phyloP scores from a whole-genome alignment of 2,329 filamentous ascomycete species.

The Pezicula rhizophila region DNA sequence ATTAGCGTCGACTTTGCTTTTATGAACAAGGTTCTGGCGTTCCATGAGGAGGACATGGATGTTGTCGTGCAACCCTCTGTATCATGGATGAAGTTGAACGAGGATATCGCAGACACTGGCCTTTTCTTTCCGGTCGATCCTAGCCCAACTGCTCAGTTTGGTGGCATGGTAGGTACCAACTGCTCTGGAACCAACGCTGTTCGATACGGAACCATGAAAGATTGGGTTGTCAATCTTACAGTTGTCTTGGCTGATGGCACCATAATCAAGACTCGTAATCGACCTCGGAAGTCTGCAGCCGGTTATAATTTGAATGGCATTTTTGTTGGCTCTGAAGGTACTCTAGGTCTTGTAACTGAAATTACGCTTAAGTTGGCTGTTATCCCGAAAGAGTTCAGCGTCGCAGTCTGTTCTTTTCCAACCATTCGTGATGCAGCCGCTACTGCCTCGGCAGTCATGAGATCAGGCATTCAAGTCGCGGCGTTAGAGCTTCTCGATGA shows the following conservation, averaged over 20 bases:
- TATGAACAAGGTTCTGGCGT: constrained; percentile 75
- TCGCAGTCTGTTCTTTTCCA: constrained; percentile 73
- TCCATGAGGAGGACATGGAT: constrained; percentile 87
- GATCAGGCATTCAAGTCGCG: constrained; percentile 35
- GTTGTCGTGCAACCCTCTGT: constrained; percentile 84
- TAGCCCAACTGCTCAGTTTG: constrained; percentile 61
- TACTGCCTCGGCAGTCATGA: constrained; percentile 67
- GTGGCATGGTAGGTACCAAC: constrained; percentile 77
- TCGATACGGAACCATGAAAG: constrained; percentile 79
- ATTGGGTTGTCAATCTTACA: constrained; percentile 78
- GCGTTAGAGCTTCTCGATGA: constrained; percentile 73
- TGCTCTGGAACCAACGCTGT: constrained; percentile 74
- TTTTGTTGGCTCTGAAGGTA: constrained; percentile 78
- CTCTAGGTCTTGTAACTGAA: constrained; percentile 74
- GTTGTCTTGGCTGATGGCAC: constrained; percentile 74
- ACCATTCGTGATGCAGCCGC: constrained; percentile 67
- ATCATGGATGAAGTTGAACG: constrained; percentile 81
- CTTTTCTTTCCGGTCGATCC: constrained; percentile 90
- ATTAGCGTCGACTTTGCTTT: constrained; percentile 81
- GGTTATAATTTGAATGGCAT: constrained; percentile 76
- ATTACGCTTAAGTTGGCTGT: constrained; percentile 75
- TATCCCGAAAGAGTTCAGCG: constrained; percentile 66
- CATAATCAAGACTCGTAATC: constrained; percentile 68
- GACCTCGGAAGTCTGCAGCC: constrained; percentile 72
- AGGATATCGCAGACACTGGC: constrained; percentile 58